A percentile compares a stretch with the other conserved stretches of the same genome.
These are phyloP conservation scores for Ettlia oleoabundans DNA, from an alignment of 139 green algal species.

Conservation along the genomic window DNA sequence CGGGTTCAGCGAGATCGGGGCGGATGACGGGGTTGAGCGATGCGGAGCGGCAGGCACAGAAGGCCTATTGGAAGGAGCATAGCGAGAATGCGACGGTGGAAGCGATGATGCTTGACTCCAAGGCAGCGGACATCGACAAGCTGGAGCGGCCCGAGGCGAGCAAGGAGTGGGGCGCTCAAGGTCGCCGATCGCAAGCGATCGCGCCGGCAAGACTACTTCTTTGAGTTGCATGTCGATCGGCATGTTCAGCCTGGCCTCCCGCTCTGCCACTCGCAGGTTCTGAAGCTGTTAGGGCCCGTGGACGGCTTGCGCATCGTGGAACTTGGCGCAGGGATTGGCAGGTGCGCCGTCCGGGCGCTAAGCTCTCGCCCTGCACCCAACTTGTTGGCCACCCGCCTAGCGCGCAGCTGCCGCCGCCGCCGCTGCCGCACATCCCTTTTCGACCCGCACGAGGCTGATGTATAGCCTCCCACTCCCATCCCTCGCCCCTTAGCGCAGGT, in stretches of 20 bases:
- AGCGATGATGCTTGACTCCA: constrained; percentile 91
- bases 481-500: too few species aligned
- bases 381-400: background rate
- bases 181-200: background rate
- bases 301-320: constrained; percentile 76
- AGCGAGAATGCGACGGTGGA: constrained; percentile 74
- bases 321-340: constrained; percentile 90
- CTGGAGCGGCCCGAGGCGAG: constrained; percentile 85
- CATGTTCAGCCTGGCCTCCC: background rate
- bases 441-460: too few species aligned
- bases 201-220: background rate
- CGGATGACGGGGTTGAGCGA: background rate
- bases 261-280: constrained; percentile 64
- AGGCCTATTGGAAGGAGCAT: constrained; percentile 83
- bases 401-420: too few species aligned
- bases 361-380: too few species aligned
- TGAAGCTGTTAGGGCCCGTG: constrained; percentile 75
- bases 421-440: background rate
- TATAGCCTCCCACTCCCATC: too few species aligned
- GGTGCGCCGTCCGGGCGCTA: background rate
- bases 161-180: background rate
- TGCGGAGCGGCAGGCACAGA: constrained; percentile 66
- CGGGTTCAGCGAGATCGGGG: background rate
- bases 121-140: constrained; percentile 76
- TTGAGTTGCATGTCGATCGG: background rate